A percentile compares a stretch with the other conserved stretches of the same genome.
Evolutionary conservation across 345 rosid species (phyloP).

Genomic region (sweet orange (Citrus sinensis)): DVS_A1.0 CM039168.1:20558001-20558500

Average conservation of each 20-base stretch:
- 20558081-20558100: not conserved
- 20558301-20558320: not conserved
- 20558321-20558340: not conserved
- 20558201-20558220: not conserved
- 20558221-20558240: not conserved
- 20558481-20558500: too few species aligned
- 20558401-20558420: too few species aligned
- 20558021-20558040: constrained; percentile 9
- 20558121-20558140: constrained; percentile 5
- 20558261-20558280: not conserved
- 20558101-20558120: constrained; percentile 4
- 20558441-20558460: too few species aligned
- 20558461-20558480: too few species aligned
- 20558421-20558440: too few species aligned
- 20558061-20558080: not conserved
- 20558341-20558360: not conserved
- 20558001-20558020: constrained; percentile 20
- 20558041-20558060: constrained; percentile 4
- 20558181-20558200: too few species aligned
- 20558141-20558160: not conserved
- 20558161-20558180: not conserved
- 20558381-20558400: too few species aligned
- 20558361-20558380: too few species aligned
- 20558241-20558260: not conserved
- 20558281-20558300: not conserved